These are phyloP conservation scores for Globisporangium irregulare DNA, from an alignment of 352 stramenopile genomes.

Conservation along the genomic window DNA sequence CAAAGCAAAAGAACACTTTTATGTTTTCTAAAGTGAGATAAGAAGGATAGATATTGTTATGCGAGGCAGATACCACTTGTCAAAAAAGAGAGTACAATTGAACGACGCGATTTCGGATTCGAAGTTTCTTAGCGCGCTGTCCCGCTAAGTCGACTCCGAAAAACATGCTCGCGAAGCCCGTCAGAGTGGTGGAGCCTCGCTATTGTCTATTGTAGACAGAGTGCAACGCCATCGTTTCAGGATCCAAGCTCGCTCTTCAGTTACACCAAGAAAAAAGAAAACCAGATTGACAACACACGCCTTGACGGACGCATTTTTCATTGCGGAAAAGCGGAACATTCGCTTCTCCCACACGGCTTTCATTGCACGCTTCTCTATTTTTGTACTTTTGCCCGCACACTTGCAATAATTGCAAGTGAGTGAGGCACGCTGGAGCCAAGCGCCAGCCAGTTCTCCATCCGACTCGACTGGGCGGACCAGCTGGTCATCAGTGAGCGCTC, in stretches of 20 bases:
- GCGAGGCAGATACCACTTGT: not conserved
- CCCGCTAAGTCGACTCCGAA: too few relatives aligned
- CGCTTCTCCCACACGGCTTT: not conserved
- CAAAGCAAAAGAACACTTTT: not conserved
- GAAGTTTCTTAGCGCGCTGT: not conserved
- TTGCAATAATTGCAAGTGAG: not conserved
- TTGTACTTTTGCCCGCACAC: not conserved
- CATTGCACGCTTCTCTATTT: not conserved
- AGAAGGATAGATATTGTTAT: not conserved
- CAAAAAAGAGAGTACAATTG: not conserved
- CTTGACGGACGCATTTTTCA: not conserved
- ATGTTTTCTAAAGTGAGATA: not conserved
- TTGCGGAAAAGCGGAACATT: not conserved
- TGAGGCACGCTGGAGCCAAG: not conserved
- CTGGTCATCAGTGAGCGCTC: constrained; percentile 4
- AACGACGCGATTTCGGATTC: not conserved
- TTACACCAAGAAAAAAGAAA: not conserved
- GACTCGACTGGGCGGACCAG: not conserved
- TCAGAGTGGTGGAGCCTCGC: too few relatives aligned
- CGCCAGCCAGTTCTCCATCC: constrained; percentile 1
- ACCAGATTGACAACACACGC: not conserved
- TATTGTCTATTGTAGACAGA: too few relatives aligned
- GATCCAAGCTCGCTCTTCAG: not conserved
- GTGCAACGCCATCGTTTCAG: too few relatives aligned
- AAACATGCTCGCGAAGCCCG: too few relatives aligned